These are phyloP conservation scores for Pneumocystis murina DNA, from an alignment of 1,139 yeast species.

Conservation along the genomic window DNA sequence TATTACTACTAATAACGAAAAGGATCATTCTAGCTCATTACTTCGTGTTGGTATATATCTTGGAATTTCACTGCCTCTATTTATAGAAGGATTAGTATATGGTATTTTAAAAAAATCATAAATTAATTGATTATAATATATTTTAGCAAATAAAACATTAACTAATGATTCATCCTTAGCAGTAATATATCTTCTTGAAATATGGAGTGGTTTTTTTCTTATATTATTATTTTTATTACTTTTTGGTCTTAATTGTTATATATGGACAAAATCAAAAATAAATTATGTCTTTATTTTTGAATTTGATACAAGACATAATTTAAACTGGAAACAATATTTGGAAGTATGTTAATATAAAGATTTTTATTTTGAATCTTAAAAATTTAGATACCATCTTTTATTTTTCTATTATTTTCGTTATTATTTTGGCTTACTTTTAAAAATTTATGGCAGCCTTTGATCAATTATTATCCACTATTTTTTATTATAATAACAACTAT, in stretches of 20 bases:
- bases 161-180: slow-evolving; percentile 22
- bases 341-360: slow-evolving; percentile 29
- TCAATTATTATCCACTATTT: slow-evolving; percentile 70
- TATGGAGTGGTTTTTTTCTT: slow-evolving; percentile 84
- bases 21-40: slow-evolving; percentile 33
- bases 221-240: slow-evolving; percentile 43
- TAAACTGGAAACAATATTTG: slow-evolving; percentile 50
- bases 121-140: background rate
- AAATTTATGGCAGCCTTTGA: slow-evolving; percentile 51
- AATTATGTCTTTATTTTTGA: slow-evolving; percentile 89
- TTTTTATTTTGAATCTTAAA: background rate
- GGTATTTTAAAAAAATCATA: slow-evolving; percentile 31
- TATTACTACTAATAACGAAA: slow-evolving; percentile 26
- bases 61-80: slow-evolving; percentile 58
- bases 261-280: slow-evolving; percentile 62
- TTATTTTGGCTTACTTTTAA: slow-evolving; percentile 58
- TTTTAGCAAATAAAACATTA: slow-evolving; percentile 30
- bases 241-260: slow-evolving; percentile 52
- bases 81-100: slow-evolving; percentile 36
- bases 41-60: slow-evolving; percentile 37
- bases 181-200: slow-evolving; percentile 43
- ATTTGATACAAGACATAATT: slow-evolving; percentile 55
- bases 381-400: slow-evolving; percentile 26
- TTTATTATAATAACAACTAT: slow-evolving; percentile 42
- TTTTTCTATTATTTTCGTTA: slow-evolving; percentile 38